Percentiles rank a stretch among this genome's conserved stretches.
phyloP scores from a whole-genome alignment of 305 asterid species.

The Coffea humblotiana region DNA sequence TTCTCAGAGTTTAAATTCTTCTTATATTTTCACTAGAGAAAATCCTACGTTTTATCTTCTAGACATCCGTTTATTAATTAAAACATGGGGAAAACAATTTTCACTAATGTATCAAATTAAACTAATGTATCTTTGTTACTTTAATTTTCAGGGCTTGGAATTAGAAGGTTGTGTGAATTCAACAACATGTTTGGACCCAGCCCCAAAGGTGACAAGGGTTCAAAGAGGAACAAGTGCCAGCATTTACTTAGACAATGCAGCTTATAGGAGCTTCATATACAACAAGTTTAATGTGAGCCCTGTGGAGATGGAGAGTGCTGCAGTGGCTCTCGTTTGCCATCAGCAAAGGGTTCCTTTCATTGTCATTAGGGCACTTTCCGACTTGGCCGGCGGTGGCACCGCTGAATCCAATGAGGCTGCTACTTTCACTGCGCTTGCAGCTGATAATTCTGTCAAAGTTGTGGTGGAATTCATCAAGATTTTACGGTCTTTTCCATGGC shows the following conservation, averaged over 20 bases:
- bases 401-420: no score
- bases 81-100: no score
- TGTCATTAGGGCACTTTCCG: constrained; percentile 20
- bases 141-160: constrained; percentile 16
- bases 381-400: constrained; percentile 22
- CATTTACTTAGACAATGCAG: constrained; percentile 27
- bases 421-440: no score
- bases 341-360: constrained; percentile 29
- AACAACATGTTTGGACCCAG: constrained; percentile 33
- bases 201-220: constrained; percentile 41
- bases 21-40: no score
- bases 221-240: constrained; percentile 23
- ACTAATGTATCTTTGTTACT: no score
- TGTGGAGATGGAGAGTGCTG: constrained; percentile 32
- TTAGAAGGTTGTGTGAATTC: constrained; percentile 27
- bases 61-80: no score
- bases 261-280: constrained; percentile 21
- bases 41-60: no score
- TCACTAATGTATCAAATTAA: no score
- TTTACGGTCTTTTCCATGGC: constrained; percentile 1
- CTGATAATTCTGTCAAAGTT: constrained; percentile 33
- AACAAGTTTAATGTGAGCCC: constrained; percentile 14
- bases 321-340: constrained; percentile 23
- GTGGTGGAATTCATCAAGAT: constrained; percentile 38
- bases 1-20: no score